phyloP scores from a whole-genome alignment of 441 rosid genomes.

The Macaranga tanarius region DNA sequence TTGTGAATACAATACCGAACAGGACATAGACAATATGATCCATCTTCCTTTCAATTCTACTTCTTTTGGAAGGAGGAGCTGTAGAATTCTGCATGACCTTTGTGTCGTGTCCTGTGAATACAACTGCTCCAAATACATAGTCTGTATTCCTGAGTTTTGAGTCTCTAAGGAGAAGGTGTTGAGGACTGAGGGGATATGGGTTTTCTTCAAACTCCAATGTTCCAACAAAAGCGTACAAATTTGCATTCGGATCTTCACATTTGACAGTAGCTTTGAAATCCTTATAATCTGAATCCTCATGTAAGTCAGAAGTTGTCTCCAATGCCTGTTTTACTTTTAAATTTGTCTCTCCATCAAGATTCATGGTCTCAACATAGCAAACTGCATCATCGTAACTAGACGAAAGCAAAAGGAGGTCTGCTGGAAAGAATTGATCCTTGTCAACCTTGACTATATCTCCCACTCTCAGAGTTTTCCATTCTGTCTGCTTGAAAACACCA shows the following conservation, averaged over 20 bases:
- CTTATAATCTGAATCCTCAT: slow-evolving; percentile 53
- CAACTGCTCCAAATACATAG: slow-evolving; percentile 70
- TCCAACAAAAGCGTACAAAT: slow-evolving; percentile 82
- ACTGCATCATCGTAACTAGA: slow-evolving; percentile 82
- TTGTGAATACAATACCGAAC: slow-evolving; percentile 56
- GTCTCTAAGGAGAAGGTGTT: slow-evolving; percentile 89
- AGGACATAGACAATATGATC: slow-evolving; percentile 71
- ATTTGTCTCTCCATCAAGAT: slow-evolving; percentile 97
- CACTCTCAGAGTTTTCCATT: slow-evolving; percentile 82
- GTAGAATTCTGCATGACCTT: slow-evolving; percentile 91
- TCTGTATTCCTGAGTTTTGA: slow-evolving; percentile 95
- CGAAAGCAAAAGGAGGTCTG: slow-evolving; percentile 83
- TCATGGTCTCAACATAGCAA: slow-evolving; percentile 97
- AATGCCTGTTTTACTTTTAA: slow-evolving; percentile 83
- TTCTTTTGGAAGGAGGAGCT: slow-evolving; percentile 96
- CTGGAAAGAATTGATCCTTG: slow-evolving; percentile 89
- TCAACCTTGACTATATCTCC: slow-evolving; percentile 85
- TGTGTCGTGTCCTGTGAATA: slow-evolving; percentile 91
- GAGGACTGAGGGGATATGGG: slow-evolving; percentile 75
- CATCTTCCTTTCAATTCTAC: slow-evolving; percentile 82
- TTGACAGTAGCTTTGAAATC: slow-evolving; percentile 64
- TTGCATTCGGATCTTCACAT: slow-evolving; percentile 97
- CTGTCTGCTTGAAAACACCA: slow-evolving; percentile 50
- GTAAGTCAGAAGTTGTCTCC: slow-evolving; percentile 52
- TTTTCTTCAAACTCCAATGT: slow-evolving; percentile 61